Base-by-base conservation (phyloP, 78 protist genomes). In the Chrysochromulina tobinii region DNA sequence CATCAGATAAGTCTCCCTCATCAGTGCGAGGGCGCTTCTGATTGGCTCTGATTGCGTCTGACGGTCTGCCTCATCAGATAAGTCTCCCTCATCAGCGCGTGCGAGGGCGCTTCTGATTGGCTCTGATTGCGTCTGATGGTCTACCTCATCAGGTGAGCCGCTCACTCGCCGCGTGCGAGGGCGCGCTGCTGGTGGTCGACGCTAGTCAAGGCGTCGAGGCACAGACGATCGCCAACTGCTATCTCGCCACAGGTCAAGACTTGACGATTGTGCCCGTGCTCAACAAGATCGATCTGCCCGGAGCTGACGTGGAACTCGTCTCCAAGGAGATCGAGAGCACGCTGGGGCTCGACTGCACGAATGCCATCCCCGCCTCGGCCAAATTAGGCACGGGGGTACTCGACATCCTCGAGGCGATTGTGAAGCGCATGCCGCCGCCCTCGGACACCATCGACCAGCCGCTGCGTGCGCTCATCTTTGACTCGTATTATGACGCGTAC, bases 171-270 rank as follows among this genome's bases (percentile, higher is more conserved):
- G 98, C 97, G 20, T 94, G 96, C 73, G 94, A 95, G 59, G 96
- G 97, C n/a, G 98, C 96, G 58, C 54, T 96, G 66, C 88, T 96
- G 58, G 85, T 96, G 38, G 97, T 96, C 6, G 97, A 96, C 69
- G 96, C 97, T 0, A 53, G 92, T 12, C 95, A 96, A 59, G 97
- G 97, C 11, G 95, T 95, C n/a, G 95, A 96, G 81, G 90, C 89
- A 53, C 96, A 96, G 94, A 96, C 98, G 21, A 89, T 96, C 88
- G 97, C 98, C 66, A 96, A 96, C 67, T 95, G 55, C n/a, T 54
- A 20, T n/a, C 84, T 81, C 7, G 92, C 91, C 14, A 15, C 91
- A 15, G 96, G 90, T 50, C n/a, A 64, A 25, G 96, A 89, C 51
- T 67, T 96, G 1, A 85, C 57, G 55, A 94, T 98, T 9, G 67